A percentile compares a stretch with the other conserved stretches of the same genome.
These are phyloP conservation scores for Salix brachista DNA, from an alignment of 345 rosid genomes.

Conservation along the genomic window DNA sequence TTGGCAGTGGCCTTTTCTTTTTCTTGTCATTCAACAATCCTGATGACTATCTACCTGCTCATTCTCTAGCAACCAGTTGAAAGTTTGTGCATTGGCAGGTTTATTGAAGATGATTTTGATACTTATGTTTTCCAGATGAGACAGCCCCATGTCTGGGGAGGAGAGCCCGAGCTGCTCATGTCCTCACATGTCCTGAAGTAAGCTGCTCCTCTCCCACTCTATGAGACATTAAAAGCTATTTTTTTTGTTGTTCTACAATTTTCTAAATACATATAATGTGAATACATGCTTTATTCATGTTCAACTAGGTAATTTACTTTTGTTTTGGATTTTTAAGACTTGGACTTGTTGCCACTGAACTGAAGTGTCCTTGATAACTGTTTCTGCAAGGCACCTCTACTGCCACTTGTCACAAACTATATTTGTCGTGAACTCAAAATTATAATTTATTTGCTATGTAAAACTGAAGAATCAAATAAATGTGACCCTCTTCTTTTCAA, in stretches of 20 bases:
- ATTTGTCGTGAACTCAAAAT: background rate
- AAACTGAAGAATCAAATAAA: background rate
- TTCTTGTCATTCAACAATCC: background rate
- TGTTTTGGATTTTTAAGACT: background rate
- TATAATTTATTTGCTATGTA: background rate
- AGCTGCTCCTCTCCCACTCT: constrained; percentile 1
- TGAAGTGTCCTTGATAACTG: background rate
- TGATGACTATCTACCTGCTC: background rate
- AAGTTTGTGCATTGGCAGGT: constrained; percentile 35
- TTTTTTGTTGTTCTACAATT: background rate
- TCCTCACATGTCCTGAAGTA: constrained; percentile 59
- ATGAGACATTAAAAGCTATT: background rate
- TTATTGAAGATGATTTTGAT: constrained; percentile 59
- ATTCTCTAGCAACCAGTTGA: background rate
- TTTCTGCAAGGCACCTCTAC: background rate
- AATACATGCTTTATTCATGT: background rate
- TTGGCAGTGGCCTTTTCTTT: background rate
- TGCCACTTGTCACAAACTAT: background rate
- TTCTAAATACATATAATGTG: background rate
- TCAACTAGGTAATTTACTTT: background rate
- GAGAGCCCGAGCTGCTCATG: constrained; percentile 76
- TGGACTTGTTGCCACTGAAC: background rate
- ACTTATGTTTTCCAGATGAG: constrained; percentile 51
- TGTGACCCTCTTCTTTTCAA: background rate
- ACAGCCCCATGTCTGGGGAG: constrained; percentile 68